phyloP scores from a whole-genome alignment of 106 monocot species.

The Phalaenopsis equestris region DNA sequence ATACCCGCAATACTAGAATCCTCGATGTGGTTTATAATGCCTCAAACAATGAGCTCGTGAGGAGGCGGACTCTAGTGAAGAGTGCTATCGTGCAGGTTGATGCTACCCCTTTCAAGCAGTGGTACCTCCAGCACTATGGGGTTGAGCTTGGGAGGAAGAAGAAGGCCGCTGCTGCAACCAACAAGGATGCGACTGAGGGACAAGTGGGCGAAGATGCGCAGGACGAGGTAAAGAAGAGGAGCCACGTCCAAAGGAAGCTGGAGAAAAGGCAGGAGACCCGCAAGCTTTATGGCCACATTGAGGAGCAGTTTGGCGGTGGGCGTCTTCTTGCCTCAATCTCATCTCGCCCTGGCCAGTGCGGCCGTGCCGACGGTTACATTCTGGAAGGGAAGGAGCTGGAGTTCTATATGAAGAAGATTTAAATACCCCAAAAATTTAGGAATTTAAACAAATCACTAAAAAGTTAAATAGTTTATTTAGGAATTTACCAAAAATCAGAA shows the following conservation, averaged over 20 bases:
- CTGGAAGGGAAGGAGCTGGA: constrained; percentile 23
- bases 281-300: constrained; percentile 35
- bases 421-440: too few relatives aligned
- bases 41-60: constrained; percentile 67
- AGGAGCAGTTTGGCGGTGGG: constrained; percentile 48
- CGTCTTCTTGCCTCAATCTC: constrained; percentile 38
- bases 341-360: constrained; percentile 46
- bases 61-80: constrained; percentile 14
- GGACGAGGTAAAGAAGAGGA: constrained; percentile 24
- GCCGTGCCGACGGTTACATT: constrained; percentile 22
- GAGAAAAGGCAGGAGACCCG: constrained; percentile 36
- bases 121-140: too few relatives aligned
- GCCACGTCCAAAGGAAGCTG: constrained; percentile 31
- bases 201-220: constrained; percentile 28
- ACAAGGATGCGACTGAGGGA: constrained; percentile 22
- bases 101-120: constrained; percentile 21
- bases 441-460: too few relatives aligned
- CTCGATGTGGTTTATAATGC: constrained; percentile 26
- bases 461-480: too few relatives aligned
- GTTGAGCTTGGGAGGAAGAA: constrained; percentile 20
- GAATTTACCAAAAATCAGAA: too few relatives aligned
- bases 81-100: constrained; percentile 82
- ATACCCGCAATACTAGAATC: constrained; percentile 70
- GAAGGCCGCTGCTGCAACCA: constrained; percentile 28
- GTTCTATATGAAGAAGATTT: constrained; percentile 27